phyloP scores from a whole-genome alignment of 768 basidiomycete species.

The Tylopilus balloui region DNA sequence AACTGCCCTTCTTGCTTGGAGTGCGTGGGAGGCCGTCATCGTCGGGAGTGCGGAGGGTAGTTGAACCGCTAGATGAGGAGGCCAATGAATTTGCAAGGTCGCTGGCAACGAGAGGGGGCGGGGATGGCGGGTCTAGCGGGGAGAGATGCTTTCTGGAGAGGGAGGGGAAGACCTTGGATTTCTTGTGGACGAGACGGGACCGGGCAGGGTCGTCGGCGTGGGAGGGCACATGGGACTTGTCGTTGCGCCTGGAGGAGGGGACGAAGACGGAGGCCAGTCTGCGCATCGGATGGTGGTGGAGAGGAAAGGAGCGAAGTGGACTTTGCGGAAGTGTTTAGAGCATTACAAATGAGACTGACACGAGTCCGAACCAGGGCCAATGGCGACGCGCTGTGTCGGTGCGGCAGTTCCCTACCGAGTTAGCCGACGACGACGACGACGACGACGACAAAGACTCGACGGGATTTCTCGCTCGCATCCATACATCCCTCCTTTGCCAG shows the following conservation, averaged over 20 bases:
- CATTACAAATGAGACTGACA: slow-evolving; percentile 37
- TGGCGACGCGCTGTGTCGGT: not conserved
- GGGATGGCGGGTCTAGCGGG: slow-evolving; percentile 11
- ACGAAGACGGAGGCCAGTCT: slow-evolving; percentile 61
- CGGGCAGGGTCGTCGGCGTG: slow-evolving; percentile 11
- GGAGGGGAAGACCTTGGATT: slow-evolving; percentile 21
- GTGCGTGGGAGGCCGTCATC: slow-evolving; percentile 43
- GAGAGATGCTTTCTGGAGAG: slow-evolving; percentile 27
- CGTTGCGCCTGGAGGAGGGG: slow-evolving; percentile 33
- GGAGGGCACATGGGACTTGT: slow-evolving; percentile 24
- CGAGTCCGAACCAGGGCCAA: slow-evolving; percentile 1
- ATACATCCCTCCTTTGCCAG: too few relatives aligned
- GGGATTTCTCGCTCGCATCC: slow-evolving; percentile 1
- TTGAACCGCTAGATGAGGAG: slow-evolving; percentile 56
- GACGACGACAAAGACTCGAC: slow-evolving; percentile 6
- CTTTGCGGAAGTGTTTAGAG: slow-evolving; percentile 16
- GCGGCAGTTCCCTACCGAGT: slow-evolving; percentile 20
- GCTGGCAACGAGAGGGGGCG: slow-evolving; percentile 22
- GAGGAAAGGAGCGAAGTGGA: slow-evolving; percentile 20
- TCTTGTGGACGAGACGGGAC: slow-evolving; percentile 20
- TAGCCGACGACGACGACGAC: slow-evolving; percentile 13
- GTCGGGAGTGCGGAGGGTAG: slow-evolving; percentile 53
- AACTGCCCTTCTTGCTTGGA: slow-evolving; percentile 43
- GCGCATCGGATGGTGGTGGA: slow-evolving; percentile 46
- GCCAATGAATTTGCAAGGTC: slow-evolving; percentile 50